phyloP scores from a whole-genome alignment of 2,329 filamentous ascomycete genomes.

The Rhinocladiella similis region DNA sequence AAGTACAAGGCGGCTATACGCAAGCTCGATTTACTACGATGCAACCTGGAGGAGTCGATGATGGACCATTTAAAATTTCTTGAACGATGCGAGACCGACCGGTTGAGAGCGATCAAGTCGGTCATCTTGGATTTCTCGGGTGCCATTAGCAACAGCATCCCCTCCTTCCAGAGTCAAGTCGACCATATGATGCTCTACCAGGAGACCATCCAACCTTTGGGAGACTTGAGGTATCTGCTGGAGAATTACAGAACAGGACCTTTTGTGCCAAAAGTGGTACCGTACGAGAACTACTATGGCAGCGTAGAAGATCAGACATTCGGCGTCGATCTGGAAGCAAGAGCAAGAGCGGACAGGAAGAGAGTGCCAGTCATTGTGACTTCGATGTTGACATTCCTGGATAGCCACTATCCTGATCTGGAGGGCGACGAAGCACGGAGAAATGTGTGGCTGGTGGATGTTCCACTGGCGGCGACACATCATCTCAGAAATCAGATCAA shows the following conservation, averaged over 20 bases:
- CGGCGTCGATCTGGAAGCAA: slow-evolving; percentile 93
- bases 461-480: slow-evolving; percentile 81
- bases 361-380: slow-evolving; percentile 91
- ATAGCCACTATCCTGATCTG: slow-evolving; percentile 94
- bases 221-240: slow-evolving; percentile 87
- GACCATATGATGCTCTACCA: slow-evolving; percentile 99
- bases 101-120: slow-evolving; percentile 96
- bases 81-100: slow-evolving; percentile 93
- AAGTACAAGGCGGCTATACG: slow-evolving; percentile 85
- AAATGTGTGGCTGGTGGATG: slow-evolving; percentile 91
- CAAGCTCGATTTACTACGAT: slow-evolving; percentile 86
- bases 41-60: slow-evolving; percentile 93
- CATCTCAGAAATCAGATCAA: slow-evolving; percentile 81
- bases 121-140: slow-evolving; percentile 97
- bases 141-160: slow-evolving; percentile 96
- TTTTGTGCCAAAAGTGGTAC: slow-evolving; percentile 84
- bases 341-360: slow-evolving; percentile 91
- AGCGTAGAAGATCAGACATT: slow-evolving; percentile 97
- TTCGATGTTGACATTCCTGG: slow-evolving; percentile 88
- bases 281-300: slow-evolving; percentile 99
- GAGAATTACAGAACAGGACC: slow-evolving; percentile 96
- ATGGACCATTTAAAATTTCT: slow-evolving; percentile 91
- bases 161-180: slow-evolving; percentile 89
- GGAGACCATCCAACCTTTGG: slow-evolving; percentile 92
- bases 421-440: slow-evolving; percentile 93